Conservation (phyloP, 2,329 filamentous ascomycete genomes). For the Colletotrichum ledebouriae region DNA sequence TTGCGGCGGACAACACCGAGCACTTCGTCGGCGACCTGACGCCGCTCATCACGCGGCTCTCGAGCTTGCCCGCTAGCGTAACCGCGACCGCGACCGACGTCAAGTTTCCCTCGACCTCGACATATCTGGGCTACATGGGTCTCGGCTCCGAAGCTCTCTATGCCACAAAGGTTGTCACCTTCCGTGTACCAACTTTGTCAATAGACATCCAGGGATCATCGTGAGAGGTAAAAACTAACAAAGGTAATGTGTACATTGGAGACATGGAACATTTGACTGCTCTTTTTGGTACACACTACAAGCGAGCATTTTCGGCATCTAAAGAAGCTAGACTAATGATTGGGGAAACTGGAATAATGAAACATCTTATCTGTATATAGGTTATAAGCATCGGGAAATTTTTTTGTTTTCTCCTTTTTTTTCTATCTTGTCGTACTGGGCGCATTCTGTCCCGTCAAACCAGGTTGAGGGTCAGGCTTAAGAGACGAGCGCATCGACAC, state of each 20-base stretch:
- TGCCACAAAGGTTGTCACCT: conserved; percentile 60
- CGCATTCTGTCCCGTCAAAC: not conserved
- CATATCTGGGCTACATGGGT: conserved; percentile 65
- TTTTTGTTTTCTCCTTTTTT: too few species aligned
- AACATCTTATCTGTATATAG: conserved; percentile 27
- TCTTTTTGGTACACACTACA: conserved; percentile 5
- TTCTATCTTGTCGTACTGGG: not conserved
- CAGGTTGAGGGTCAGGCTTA: not conserved
- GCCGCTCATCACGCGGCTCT: conserved; percentile 58
- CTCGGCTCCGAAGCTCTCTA: conserved; percentile 66
- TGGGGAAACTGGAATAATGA: conserved; percentile 35
- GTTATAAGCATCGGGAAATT: not conserved
- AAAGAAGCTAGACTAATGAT: conserved; percentile 39
- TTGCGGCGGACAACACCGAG: conserved; percentile 52
- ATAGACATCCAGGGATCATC: conserved; percentile 48
- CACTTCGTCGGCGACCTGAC: conserved; percentile 62
- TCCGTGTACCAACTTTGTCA: conserved; percentile 56
- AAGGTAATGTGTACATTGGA: conserved; percentile 36
- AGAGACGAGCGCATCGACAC: not conserved
- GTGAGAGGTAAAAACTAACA: not conserved
- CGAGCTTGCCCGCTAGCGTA: conserved; percentile 44
- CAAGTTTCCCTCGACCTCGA: conserved; percentile 53
- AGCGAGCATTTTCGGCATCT: conserved; percentile 41
- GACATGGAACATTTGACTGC: conserved; percentile 16
- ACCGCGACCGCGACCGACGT: conserved; percentile 41